Evolutionary conservation across 352 stramenopile species (phyloP), one percentile per base, ranked within the genome.

Genomic region (Pythium chondricola): DNA sequence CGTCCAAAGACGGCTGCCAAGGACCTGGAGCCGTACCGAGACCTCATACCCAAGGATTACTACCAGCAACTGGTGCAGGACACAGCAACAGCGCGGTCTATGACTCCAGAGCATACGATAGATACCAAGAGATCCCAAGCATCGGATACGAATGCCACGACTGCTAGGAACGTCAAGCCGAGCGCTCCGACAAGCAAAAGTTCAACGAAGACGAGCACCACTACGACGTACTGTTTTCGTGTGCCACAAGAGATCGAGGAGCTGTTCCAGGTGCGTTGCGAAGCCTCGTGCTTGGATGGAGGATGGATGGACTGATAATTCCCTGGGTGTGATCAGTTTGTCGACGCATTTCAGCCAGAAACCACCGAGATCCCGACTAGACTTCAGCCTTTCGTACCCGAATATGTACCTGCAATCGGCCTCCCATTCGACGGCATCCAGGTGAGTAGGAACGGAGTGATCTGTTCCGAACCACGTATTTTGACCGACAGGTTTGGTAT

Each of bases 371-470:
- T 98, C 30, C 73, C 86, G 25, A 96, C 85, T n/a, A 66, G 69
- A 31, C 63, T 98, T 6, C 87, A 97, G 60, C 92, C 85, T 17
- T 98, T 98, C 46, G 69, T 98, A 10, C 94, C 94, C 1, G 84
- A 95, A 20, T 97, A 90, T 52, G 89, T 97, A 17, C 94, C 95
- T 4, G 49, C 61, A 0, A 73, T 87, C 7, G 79, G 79, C 3
- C 21, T 80, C 0, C 79, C 79, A 0, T 91, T 85, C 40, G 76
- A 88, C 31, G 76, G 72, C 25, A 78, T 86, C n/a, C 64, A 84
- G 64, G 72, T 88, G 43, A 13, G 39, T 5, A 33, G n/a, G n/a
- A n/a, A n/a, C n/a, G n/a, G n/a, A n/a, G n/a, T n/a, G n/a, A n/a
- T n/a, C n/a, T n/a, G n/a, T n/a, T n/a, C n/a, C n/a, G n/a, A n/a